Evolutionary conservation across 768 basidiomycete genomes (phyloP).

Genomic region (Brasilioporus rufonigricans): DNA sequence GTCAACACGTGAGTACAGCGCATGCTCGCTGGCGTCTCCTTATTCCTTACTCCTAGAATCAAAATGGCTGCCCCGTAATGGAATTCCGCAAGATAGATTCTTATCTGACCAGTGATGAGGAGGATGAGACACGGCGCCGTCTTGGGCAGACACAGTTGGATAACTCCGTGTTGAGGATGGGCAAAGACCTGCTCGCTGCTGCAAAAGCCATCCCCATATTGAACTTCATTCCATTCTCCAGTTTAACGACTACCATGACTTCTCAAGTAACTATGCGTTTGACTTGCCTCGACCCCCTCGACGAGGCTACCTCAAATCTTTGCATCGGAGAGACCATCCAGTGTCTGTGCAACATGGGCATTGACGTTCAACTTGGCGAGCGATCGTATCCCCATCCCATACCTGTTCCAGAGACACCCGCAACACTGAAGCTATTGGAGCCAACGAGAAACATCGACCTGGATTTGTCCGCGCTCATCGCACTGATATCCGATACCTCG

Average conservation of each 20-base stretch:
- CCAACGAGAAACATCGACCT: no score
- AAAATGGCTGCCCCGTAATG: slow-evolving; percentile 73
- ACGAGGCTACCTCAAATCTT: slow-evolving; percentile 46
- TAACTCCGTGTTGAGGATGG: no score
- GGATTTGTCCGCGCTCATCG: no score
- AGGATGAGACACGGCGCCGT: slow-evolving; percentile 42
- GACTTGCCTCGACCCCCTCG: slow-evolving; percentile 32
- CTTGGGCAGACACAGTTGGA: slow-evolving; percentile 46
- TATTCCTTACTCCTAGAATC: slow-evolving; percentile 45
- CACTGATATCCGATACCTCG: no score
- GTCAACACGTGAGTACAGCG: no score
- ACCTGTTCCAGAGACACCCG: neutral
- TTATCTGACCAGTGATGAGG: slow-evolving; percentile 56
- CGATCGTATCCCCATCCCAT: slow-evolving; percentile 26
- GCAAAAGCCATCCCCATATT: no score
- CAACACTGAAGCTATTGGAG: no score
- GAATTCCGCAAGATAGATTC: slow-evolving; percentile 69
- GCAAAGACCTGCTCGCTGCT: no score
- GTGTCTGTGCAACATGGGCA: no score
- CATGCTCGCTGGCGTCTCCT: neutral
- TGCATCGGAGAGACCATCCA: slow-evolving; percentile 49
- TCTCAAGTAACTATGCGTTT: no score
- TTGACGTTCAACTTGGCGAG: slow-evolving; percentile 68
- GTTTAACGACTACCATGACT: no score
- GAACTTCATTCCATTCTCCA: no score